Conservation (phyloP, 352 stramenopile species). For the Phytophthora cactorum region DNA sequence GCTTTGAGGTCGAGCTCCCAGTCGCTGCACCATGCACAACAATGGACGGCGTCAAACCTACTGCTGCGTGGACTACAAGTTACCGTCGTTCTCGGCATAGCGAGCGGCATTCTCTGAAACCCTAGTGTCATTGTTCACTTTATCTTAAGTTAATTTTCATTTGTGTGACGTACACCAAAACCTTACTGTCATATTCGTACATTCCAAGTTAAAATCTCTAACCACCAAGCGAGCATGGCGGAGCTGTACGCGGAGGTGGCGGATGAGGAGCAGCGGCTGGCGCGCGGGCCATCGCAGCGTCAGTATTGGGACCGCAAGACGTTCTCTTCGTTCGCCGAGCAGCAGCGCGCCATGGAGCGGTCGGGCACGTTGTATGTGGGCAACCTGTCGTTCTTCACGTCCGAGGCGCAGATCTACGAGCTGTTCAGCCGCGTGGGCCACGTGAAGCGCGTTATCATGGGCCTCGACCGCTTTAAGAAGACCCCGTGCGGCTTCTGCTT, state of each 20-base stretch:
- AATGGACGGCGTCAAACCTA: constrained; percentile 4
- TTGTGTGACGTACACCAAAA: not conserved
- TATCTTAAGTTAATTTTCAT: not conserved
- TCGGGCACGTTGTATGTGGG: constrained; percentile 97
- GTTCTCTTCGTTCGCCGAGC: constrained; percentile 91
- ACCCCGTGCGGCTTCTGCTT: constrained; percentile 98
- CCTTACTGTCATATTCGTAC: not conserved
- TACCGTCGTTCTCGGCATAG: constrained; percentile 4
- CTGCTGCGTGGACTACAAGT: constrained; percentile 6
- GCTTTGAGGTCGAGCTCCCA: constrained; percentile 26
- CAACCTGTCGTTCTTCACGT: constrained; percentile 98
- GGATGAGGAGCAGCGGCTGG: constrained; percentile 73
- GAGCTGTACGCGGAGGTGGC: constrained; percentile 67
- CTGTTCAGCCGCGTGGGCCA: constrained; percentile 94
- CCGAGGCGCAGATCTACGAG: constrained; percentile 94
- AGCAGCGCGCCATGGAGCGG: constrained; percentile 92
- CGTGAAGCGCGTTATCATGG: constrained; percentile 95
- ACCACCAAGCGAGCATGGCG: constrained; percentile 41
- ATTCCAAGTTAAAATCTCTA: not conserved
- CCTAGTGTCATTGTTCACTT: not conserved
- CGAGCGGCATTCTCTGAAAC: constrained; percentile 4
- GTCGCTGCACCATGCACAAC: not conserved
- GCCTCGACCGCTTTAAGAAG: constrained; percentile 95
- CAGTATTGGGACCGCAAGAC: constrained; percentile 97
- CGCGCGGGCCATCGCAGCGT: constrained; percentile 64